Base-by-base conservation (phyloP, 2,329 filamentous ascomycete genomes). In the Colletotrichum brevisporum region DNA sequence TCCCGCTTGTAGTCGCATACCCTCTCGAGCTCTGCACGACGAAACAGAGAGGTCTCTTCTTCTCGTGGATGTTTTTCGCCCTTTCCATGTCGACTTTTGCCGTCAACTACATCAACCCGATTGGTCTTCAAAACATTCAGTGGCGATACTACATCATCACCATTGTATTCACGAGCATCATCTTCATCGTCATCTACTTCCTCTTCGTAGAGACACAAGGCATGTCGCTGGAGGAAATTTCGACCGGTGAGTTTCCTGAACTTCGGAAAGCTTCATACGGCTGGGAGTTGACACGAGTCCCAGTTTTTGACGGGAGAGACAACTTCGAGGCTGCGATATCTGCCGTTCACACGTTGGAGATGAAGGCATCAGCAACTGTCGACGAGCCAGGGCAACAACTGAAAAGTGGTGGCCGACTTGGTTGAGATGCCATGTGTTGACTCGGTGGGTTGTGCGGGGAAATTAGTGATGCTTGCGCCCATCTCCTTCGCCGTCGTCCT, bases 151-250 rank as follows among this genome's bases (percentile, higher is more conserved):
- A 60, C 27, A 60, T 60, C 45, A 59, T 60, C 18, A 59, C 48
- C 24, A 52, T 64, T 43, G 53, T 48, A 6, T 67, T 24, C n/a
- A 60, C 45, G 13, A 52, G n/a, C 6, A 13, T 63, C n/a, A 12
- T 58, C 13, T 47, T 62, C 12, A 58, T 59, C 10, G 43, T 62
- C 16, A 54, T 77, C 70, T 82, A 87, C 64, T 77, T 86, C 63
- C 12, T 26, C 5, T 88, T 89, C 75, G 84, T 80, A 45, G 85
- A 88, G 77, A 88, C 86, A 0, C 87, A 85, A 73, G 81, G 85
- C 10, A 43, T 76, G 31, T 78, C 77, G 24, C 75, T 90, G 0
- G 88, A 90, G 73, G 87, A 89, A 71, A 89, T 90, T 67, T 86
- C 68, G 8, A 50, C 47, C 6, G 18, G 47, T 50, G 21, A 24